Evolutionary conservation across 768 basidiomycete genomes (phyloP), one percentile per base, ranked within the genome.

Genomic region (Mycena vulgaris): DNA sequence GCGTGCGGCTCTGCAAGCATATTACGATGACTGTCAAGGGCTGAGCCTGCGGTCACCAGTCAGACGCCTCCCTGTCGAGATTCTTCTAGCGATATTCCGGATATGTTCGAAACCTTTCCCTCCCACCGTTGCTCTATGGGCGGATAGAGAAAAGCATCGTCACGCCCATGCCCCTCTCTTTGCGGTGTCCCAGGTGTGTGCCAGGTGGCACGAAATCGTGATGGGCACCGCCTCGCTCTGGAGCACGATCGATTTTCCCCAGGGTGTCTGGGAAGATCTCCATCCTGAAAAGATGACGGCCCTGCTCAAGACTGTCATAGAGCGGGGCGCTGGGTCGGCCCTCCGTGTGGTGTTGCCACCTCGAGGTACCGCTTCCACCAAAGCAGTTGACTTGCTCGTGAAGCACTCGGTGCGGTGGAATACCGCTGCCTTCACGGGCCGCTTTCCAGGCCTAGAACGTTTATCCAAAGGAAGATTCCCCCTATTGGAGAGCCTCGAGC

Each of bases 161-260:
- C 47, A 58, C 45, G 65, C 65, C 56, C 56, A 66, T 59, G 56
- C 56, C 56, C 65, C 65, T 49, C 65, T 66, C 25, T 66, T 66
- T 51, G 65, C 65, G 35, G 47, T 66, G 56, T 49, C 47, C 37
- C 65, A 58, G 45, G 65, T 66, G 55, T 66, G 65, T 39, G 65
- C 65, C n/a, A 57, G 65, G 48, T 66, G 65, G 56, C 65, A 66
- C 45, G 56, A 48, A 56, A 66, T 66, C 56, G 65, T 66, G 56
- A 66, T 66, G 65, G 55, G 65, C 33, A 66, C 56, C 35, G 25
- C 65, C 65, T 57, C 53, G 53, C 64, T 65, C 33, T 65, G 64
- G 64, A 65, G 64, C 55, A 65, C 64, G 45, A 65, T 65, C 65
- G 65, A 66, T 58, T 66, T 66, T 49, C 65, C 65, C 7, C 33